A percentile compares a stretch with the other conserved stretches of the same genome.
These are phyloP conservation scores for Saururus chinensis DNA, from an alignment of 164 flowering plant species.

Conservation along the genomic window DNA sequence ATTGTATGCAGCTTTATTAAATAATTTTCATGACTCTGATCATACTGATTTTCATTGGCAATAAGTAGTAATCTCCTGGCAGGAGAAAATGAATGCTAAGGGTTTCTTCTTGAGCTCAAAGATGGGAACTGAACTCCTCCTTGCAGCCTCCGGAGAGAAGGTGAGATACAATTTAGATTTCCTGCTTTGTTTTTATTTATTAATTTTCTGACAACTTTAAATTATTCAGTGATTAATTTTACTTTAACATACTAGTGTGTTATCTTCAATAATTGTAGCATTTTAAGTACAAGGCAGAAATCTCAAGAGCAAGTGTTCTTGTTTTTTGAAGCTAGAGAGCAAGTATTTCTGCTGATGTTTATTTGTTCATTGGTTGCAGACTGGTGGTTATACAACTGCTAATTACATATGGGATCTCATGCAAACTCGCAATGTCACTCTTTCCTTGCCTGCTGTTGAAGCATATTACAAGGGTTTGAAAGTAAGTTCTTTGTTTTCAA, in stretches of 20 bases:
- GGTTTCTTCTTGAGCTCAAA: slow-evolving; percentile 39
- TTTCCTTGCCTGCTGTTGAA: slow-evolving; percentile 55
- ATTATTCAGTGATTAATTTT: not conserved
- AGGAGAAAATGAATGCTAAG: slow-evolving; percentile 54
- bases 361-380: slow-evolving; percentile 27
- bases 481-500: slow-evolving; percentile 28
- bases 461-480: slow-evolving; percentile 77
- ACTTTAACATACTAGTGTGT: not conserved
- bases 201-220: not conserved
- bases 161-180: slow-evolving; percentile 16
- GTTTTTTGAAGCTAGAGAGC: not conserved
- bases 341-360: no score
- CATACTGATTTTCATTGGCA: not conserved
- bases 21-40: not conserved
- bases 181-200: not conserved
- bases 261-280: not conserved
- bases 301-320: no score
- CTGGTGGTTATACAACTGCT: slow-evolving; percentile 77
- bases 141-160: slow-evolving; percentile 81
- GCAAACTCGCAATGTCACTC: slow-evolving; percentile 51
- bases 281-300: not conserved
- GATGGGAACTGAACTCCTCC: slow-evolving; percentile 68
- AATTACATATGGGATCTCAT: slow-evolving; percentile 88
- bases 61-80: slow-evolving; percentile 4
- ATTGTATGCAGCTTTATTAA: not conserved